phyloP scores from a whole-genome alignment of 192 early-diverging fungal species.

The Coemansia sp. region DNA sequence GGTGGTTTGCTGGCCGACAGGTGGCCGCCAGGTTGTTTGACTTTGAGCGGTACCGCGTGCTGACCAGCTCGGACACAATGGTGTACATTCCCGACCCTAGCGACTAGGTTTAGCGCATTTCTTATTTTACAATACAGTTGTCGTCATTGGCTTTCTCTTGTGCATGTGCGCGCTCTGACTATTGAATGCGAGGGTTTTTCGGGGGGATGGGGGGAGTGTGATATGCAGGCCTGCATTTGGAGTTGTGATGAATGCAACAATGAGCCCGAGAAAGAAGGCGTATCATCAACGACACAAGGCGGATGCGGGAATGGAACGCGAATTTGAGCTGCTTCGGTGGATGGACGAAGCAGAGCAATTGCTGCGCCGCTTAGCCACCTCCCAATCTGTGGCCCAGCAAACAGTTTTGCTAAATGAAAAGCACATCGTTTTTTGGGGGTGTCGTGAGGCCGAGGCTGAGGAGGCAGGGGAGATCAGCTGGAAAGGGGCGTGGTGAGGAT shows the following conservation, averaged over 20 bases:
- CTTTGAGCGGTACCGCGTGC: conserved; percentile 53
- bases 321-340: too few species aligned
- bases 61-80: conserved; percentile 55
- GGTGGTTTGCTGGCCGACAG: conserved; percentile 84
- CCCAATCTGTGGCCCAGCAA: too few species aligned
- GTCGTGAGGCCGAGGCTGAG: too few species aligned
- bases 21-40: conserved; percentile 68
- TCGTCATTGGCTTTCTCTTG: too few species aligned
- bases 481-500: too few species aligned
- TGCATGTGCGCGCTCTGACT: not conserved
- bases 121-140: not conserved
- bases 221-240: conserved; percentile 2
- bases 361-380: too few species aligned
- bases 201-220: not conserved
- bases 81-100: conserved; percentile 40
- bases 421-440: too few species aligned
- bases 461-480: too few species aligned
- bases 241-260: not conserved
- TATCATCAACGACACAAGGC: not conserved
- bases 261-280: not conserved
- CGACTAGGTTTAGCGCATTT: not conserved
- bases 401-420: too few species aligned
- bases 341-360: too few species aligned
- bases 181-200: not conserved
- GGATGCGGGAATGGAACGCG: conserved; percentile 5